Conservation (phyloP, 306 rosid species). For the Cicer chorassanicum region DNA sequence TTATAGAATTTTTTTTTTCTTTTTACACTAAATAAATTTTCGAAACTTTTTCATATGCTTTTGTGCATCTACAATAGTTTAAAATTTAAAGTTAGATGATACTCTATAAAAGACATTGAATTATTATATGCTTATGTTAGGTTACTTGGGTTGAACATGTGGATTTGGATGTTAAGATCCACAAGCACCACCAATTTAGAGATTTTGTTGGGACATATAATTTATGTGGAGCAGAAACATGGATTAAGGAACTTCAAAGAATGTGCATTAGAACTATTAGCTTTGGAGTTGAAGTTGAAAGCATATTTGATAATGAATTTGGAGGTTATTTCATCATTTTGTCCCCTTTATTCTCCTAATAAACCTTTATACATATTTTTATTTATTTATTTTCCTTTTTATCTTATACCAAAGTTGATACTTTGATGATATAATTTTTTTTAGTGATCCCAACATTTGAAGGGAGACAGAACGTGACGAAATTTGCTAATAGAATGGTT, state of each 20-base stretch:
- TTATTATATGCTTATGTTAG: slow-evolving; percentile 43
- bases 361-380: neutral
- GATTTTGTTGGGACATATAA: slow-evolving; percentile 45
- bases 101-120: neutral
- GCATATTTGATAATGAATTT: slow-evolving; percentile 33
- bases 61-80: too few species aligned
- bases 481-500: slow-evolving; percentile 63
- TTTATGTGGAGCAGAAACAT: slow-evolving; percentile 75
- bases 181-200: slow-evolving; percentile 57
- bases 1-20: too few species aligned
- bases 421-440: neutral
- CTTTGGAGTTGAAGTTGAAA: slow-evolving; percentile 11
- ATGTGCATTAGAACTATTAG: slow-evolving; percentile 58
- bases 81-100: neutral
- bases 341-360: neutral
- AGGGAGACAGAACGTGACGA: slow-evolving; percentile 61
- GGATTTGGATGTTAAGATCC: slow-evolving; percentile 62
- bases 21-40: too few species aligned
- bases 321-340: slow-evolving; percentile 48
- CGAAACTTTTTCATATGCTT: too few species aligned
- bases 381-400: neutral
- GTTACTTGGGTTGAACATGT: slow-evolving; percentile 86
- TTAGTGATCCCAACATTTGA: slow-evolving; percentile 51
- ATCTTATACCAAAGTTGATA: neutral
- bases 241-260: slow-evolving; percentile 71